These are phyloP conservation scores for Suaeda aralocaspica DNA, from an alignment of 148 eudicot species.

Conservation along the genomic window DNA sequence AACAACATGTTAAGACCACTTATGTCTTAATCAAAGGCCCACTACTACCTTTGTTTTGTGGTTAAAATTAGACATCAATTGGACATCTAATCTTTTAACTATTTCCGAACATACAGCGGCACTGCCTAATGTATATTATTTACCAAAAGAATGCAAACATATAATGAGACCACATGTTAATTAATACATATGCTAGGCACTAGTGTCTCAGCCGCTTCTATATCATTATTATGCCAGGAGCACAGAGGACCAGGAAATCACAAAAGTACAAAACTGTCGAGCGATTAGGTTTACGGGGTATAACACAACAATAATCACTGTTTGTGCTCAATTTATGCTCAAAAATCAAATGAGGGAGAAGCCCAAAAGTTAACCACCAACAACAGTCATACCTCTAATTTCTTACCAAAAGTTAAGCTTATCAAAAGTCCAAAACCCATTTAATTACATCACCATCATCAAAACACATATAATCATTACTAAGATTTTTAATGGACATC, in stretches of 20 bases:
- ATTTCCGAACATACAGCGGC: neutral
- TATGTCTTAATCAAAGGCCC: constrained; percentile 14
- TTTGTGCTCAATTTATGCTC: neutral
- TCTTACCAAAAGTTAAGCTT: too few relatives aligned
- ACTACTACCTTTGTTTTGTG: constrained; percentile 7
- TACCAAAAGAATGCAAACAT: neutral
- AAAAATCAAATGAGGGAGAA: neutral
- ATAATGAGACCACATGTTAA: constrained; percentile 7
- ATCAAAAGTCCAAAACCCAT: neutral
- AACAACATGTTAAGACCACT: constrained; percentile 18
- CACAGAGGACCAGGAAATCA: neutral
- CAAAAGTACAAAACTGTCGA: neutral
- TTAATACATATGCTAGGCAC: constrained; percentile 3
- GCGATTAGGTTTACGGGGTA: neutral
- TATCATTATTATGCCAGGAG: neutral
- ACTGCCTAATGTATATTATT: constrained; percentile 4
- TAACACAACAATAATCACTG: neutral
- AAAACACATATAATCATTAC: neutral
- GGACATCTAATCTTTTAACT: neutral
- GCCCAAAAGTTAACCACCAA: neutral
- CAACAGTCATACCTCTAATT: neutral
- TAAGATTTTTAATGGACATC: neutral
- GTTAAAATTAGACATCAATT: constrained; percentile 1
- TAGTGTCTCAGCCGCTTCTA: neutral
- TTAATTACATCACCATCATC: constrained; percentile 7